phyloP scores from a whole-genome alignment of 2,329 filamentous ascomycete species.

The Lasiodiplodia hormozganensis region DNA sequence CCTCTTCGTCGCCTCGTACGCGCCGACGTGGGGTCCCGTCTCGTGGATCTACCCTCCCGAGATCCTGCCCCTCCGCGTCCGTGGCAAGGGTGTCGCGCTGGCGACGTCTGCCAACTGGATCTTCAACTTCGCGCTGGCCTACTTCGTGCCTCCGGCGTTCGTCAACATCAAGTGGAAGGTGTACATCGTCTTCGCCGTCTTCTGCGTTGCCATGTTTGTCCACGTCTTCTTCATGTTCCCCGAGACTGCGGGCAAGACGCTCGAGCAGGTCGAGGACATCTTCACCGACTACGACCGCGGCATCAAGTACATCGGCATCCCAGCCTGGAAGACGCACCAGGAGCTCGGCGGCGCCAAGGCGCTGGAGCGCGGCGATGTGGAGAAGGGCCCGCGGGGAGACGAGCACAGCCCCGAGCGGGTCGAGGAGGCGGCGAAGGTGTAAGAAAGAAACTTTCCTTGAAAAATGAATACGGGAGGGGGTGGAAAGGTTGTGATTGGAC shows the following conservation, averaged over 20 bases:
- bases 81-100: slow-evolving; percentile 69
- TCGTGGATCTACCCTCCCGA: slow-evolving; percentile 66
- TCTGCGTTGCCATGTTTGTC: slow-evolving; percentile 71
- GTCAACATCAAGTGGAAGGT: slow-evolving; percentile 65
- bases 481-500: no score
- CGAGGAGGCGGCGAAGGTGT: slow-evolving; percentile 32
- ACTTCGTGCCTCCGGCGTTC: slow-evolving; percentile 64
- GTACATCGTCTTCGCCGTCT: slow-evolving; percentile 78
- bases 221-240: slow-evolving; percentile 72
- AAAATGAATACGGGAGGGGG: no score
- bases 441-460: background rate
- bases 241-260: slow-evolving; percentile 74
- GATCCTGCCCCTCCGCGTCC: slow-evolving; percentile 67
- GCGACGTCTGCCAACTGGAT: slow-evolving; percentile 68
- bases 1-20: slow-evolving; percentile 74
- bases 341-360: slow-evolving; percentile 36
- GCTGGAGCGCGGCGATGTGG: slow-evolving; percentile 37
- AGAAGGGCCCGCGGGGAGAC: slow-evolving; percentile 28
- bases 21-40: slow-evolving; percentile 68
- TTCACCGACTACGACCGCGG: slow-evolving; percentile 57
- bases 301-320: slow-evolving; percentile 56
- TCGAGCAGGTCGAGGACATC: slow-evolving; percentile 79
- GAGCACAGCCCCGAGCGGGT: slow-evolving; percentile 36
- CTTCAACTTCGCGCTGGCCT: slow-evolving; percentile 60
- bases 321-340: slow-evolving; percentile 62